Percentiles rank a stretch among this genome's conserved stretches.
Conservation (phyloP, 2,329 filamentous ascomycete species). For the Nothophaeocryptopus gaeumannii region DNA sequence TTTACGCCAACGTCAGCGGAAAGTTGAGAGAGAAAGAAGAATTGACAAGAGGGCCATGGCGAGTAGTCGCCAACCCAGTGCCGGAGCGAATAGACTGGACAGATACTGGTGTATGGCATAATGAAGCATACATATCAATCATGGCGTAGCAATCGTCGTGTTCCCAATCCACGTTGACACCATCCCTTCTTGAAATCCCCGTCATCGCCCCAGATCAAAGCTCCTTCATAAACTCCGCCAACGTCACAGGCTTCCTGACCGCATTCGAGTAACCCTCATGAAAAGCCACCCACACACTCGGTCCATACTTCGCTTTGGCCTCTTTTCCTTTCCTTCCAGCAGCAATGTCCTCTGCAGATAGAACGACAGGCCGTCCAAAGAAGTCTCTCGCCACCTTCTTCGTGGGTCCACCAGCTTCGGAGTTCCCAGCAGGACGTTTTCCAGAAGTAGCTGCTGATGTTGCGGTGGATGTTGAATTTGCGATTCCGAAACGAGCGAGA, state of each 20-base stretch:
- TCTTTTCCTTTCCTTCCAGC: conserved; percentile 37
- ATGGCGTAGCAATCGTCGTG: neutral
- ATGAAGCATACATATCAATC: neutral
- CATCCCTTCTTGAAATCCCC: too few species aligned
- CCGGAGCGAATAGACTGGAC: too few species aligned
- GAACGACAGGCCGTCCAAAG: conserved; percentile 70
- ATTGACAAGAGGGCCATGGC: too few species aligned
- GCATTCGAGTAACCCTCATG: conserved; percentile 92
- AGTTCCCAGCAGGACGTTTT: conserved; percentile 7
- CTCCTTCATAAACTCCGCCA: conserved; percentile 72
- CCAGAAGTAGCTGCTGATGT: conserved; percentile 11
- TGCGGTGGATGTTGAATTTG: conserved; percentile 22
- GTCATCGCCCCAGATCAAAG: conserved; percentile 34
- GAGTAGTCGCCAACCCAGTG: too few species aligned
- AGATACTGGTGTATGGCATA: too few species aligned
- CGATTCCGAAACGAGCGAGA: conserved; percentile 63
- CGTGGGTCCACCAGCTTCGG: conserved; percentile 33
- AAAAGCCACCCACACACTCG: conserved; percentile 91
- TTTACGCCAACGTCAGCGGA: too few species aligned
- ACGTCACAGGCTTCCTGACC: conserved; percentile 79
- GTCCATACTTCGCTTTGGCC: conserved; percentile 54
- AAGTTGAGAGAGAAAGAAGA: too few species aligned
- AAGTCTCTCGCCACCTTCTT: conserved; percentile 69
- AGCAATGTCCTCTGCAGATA: conserved; percentile 40
- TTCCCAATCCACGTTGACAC: neutral